These are phyloP conservation scores for Hericium rajendrae DNA, from an alignment of 768 basidiomycete species.

Conservation along the genomic window DNA sequence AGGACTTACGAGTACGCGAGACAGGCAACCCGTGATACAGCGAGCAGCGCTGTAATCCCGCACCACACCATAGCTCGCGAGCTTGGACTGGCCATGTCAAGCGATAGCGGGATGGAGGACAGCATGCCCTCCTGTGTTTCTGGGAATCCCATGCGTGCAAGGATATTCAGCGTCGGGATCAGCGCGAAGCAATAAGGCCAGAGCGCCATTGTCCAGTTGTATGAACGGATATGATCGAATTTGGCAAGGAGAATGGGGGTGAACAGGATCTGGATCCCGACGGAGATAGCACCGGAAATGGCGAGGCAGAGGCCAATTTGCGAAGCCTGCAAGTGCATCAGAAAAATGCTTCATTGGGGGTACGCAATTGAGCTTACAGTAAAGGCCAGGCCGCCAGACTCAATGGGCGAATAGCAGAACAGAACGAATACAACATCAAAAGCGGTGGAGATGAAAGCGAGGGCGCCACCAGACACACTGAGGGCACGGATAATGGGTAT, in stretches of 20 bases:
- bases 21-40: constrained; percentile 32
- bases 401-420: constrained; percentile 53
- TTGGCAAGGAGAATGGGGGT: constrained; percentile 46
- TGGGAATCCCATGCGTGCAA: constrained; percentile 26
- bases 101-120: constrained; percentile 17
- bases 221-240: constrained; percentile 40
- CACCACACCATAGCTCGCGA: constrained; percentile 35
- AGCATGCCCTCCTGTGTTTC: constrained; percentile 17
- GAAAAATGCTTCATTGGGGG: neutral
- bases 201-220: constrained; percentile 42
- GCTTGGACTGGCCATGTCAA: constrained; percentile 6
- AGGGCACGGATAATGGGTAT: constrained; percentile 46
- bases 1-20: constrained; percentile 45
- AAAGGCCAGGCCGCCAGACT: constrained; percentile 48
- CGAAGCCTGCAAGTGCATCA: constrained; percentile 29
- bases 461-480: constrained; percentile 39
- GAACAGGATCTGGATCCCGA: constrained; percentile 39
- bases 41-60: constrained; percentile 37
- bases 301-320: constrained; percentile 57
- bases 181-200: constrained; percentile 45
- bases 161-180: constrained; percentile 42
- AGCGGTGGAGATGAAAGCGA: constrained; percentile 44
- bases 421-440: constrained; percentile 64
- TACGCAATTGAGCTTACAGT: constrained; percentile 30
- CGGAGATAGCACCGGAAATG: constrained; percentile 37